Evolutionary conservation across 179 eudicot genomes (phyloP), one percentile per base, ranked within the genome.

Genomic region (Actinidia arguta): DNA sequence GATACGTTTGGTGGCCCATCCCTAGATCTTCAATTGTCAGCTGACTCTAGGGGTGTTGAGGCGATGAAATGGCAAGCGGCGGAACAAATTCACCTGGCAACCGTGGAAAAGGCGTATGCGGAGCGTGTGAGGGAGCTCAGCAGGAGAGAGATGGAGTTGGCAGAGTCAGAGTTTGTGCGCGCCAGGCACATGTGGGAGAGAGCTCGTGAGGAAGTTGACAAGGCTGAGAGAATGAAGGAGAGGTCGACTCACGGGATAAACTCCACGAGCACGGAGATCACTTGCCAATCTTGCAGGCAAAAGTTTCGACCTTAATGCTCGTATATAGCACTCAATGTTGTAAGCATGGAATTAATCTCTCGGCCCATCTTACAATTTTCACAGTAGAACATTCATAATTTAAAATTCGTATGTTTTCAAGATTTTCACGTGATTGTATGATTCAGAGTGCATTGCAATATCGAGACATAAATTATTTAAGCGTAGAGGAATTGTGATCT

Each of bases 201-300:
- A 75, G 98, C 98, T 8, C 82, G 91, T 0, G 95, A 94, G 9
- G 99, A 94, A 47, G 91, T 94, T 1, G 91, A 90, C 7, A 88
- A 81, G 72, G 99, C 91, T 0, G 92, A 96, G 85, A 89, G 85
- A 64, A 78, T 94, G 85, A 92, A 89, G 85, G 94, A 92, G 80
- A 86, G 70, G 42, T 92, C 95, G 3, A 84, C 80, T 18, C 39
- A 78, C 3, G 72, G 67, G 24, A 82, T 77, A 14, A 86, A 86
- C 59, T 20, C 87, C 12, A 22, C 88, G 36, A 90, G 94, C 93
- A 81, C 94, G 92, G 98, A 96, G 89, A 89, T 96, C 88, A 96
- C 97, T 69, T 96, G 99, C 83, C 91, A 91, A 47, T 90, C 94
- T 56, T 96, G 99, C 89, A 88, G 94, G 81, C 98, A 92, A 86